Evolutionary conservation across 306 rosid genomes (phyloP), one percentile per base, ranked within the genome.

Genomic region (Morella rubra): DNA sequence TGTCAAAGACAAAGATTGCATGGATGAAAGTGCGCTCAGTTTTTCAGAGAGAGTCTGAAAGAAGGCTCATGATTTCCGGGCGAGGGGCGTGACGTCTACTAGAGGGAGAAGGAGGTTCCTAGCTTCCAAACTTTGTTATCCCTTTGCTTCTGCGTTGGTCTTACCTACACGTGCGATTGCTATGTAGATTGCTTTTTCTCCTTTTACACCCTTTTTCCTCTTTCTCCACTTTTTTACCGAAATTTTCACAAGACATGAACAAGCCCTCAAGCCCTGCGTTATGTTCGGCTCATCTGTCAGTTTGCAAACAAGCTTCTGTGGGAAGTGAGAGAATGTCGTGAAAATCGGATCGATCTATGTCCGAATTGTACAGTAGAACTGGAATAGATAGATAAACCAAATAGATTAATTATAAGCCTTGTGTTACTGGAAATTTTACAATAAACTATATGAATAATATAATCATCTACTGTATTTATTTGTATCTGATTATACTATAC

Each of bases 61-160:
- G 67, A 65, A 62, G 67, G 68, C 64, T 69, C 61, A 58, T 44
- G 50, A 53, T 68, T 51, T 42, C 73, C 42, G 24, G 52, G 46
- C 32, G 12, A 62, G 61, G 46, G 37, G 60, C 61, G 73, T 52
- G 73, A 73, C 60, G 87, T 81, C 56, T 72, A 71, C 60, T 16
- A 18, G 13, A 1, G 68, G 62, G 15, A 71, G 46, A 64, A 73
- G 50, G 69, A 16, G 75, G 83, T 88, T 87, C 89, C 64, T 84
- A 51, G 66, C 96, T 86, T 89, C 67, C 84, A 13, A 78, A n/a
- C 78, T 83, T 59, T 80, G 91, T 84, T 87, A 89, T 87, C 90
- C 89, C 84, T 85, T 85, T 52, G 78, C 82, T 79, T 77, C 77
- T 72, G 50, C 74, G 16, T 46, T 68, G 79, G 69, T 50, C 40